Conservation (phyloP, 2,329 filamentous ascomycete species). For the Sporothrix mexicana region DNA sequence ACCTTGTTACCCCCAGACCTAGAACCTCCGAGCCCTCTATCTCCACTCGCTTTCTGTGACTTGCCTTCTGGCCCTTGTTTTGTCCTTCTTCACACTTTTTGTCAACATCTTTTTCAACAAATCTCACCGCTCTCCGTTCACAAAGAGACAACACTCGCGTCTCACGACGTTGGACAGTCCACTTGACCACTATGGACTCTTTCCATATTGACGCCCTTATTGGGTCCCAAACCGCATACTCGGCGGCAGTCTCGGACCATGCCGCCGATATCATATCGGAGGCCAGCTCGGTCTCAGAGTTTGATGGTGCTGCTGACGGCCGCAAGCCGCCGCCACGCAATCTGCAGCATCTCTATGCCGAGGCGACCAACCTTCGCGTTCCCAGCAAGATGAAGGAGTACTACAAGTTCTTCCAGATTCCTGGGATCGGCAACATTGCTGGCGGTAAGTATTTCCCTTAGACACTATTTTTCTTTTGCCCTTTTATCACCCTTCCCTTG, state of each 20-base stretch:
- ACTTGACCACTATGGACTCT: conserved; percentile 9
- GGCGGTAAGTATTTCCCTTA: conserved; percentile 56
- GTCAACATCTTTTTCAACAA: no score
- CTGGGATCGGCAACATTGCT: conserved; percentile 66
- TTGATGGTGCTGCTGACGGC: conserved; percentile 1
- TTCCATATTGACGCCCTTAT: conserved; percentile 30
- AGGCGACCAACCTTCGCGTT: conserved; percentile 67
- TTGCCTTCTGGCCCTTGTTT: neutral
- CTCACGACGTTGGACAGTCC: neutral
- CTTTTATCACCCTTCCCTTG: neutral
- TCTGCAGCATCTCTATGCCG: conserved; percentile 79
- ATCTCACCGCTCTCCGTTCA: neutral
- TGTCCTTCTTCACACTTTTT: neutral
- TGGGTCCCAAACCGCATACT: conserved; percentile 21
- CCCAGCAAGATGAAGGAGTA: conserved; percentile 76
- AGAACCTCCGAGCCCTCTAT: no score
- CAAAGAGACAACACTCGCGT: neutral
- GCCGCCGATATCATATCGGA: neutral
- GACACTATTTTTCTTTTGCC: neutral
- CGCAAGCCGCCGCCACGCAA: conserved; percentile 65
- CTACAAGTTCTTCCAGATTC: conserved; percentile 80
- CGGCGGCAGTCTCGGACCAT: neutral
- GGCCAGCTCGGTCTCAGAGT: conserved; percentile 14
- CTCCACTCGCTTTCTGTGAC: neutral
- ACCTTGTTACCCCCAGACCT: neutral